Evolutionary conservation across 73 alveolate genomes (phyloP).

Genomic region (Uronychia setigera): DNA sequence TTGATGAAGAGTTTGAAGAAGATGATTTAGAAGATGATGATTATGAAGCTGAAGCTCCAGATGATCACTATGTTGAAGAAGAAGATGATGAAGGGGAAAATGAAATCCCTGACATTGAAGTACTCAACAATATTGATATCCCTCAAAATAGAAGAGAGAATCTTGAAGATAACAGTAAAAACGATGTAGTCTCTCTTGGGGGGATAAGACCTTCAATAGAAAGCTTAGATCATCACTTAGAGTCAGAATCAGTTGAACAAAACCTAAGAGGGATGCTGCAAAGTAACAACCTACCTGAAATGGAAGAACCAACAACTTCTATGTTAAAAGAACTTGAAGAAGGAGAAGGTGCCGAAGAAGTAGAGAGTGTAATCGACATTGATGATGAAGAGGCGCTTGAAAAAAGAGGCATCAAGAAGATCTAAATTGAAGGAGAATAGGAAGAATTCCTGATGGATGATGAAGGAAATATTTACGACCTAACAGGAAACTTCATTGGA

Average conservation of each 20-base stretch:
- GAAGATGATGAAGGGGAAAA: not conserved
- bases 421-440: constrained; percentile 57
- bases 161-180: too few relatives aligned
- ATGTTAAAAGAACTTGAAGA: too few relatives aligned
- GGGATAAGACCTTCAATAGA: too few relatives aligned
- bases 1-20: not conserved
- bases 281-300: too few relatives aligned
- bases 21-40: too few relatives aligned
- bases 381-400: constrained; percentile 16
- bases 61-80: constrained; percentile 23
- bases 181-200: too few relatives aligned
- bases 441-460: constrained; percentile 52
- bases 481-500: constrained; percentile 58
- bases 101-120: too few relatives aligned
- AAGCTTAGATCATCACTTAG: too few relatives aligned
- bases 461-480: constrained; percentile 50
- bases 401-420: constrained; percentile 31
- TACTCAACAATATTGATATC: too few relatives aligned
- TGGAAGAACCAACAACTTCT: too few relatives aligned
- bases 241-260: too few relatives aligned
- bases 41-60: not conserved
- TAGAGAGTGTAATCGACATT: constrained; percentile 27
- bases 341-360: constrained; percentile 41
- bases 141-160: too few relatives aligned
- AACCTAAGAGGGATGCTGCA: constrained; percentile 1